Evolutionary conservation across 2,329 filamentous ascomycete genomes (phyloP).

Genomic region (Trichoderma semiorbis): DNA sequence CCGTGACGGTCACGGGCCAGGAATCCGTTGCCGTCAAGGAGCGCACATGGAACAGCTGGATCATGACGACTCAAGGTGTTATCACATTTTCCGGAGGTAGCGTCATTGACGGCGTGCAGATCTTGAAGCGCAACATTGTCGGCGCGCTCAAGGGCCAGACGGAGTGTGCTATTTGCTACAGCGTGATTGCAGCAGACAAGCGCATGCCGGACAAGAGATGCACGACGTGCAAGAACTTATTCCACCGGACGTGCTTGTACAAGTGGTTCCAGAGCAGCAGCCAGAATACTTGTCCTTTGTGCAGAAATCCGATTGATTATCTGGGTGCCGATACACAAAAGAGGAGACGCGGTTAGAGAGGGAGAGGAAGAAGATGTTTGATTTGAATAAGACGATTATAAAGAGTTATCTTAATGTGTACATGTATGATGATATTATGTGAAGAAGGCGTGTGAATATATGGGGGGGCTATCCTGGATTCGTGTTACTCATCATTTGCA

Average conservation of each 20-base stretch:
- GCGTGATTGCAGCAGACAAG: constrained; percentile 83
- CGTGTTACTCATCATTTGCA: neutral
- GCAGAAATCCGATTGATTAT: constrained; percentile 79
- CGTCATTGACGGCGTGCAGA: constrained; percentile 79
- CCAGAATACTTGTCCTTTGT: constrained; percentile 87
- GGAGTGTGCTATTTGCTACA: constrained; percentile 97
- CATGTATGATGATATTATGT: neutral
- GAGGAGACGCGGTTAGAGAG: constrained; percentile 31
- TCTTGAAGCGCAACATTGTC: constrained; percentile 83
- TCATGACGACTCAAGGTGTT: constrained; percentile 82
- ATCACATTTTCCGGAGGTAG: constrained; percentile 91
- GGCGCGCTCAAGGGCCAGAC: constrained; percentile 87
- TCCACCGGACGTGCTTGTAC: constrained; percentile 86
- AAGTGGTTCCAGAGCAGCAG: constrained; percentile 97
- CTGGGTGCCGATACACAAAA: constrained; percentile 40
- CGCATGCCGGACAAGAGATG: constrained; percentile 90
- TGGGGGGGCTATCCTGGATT: neutral
- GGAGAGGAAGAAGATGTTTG: neutral
- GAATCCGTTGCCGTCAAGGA: constrained; percentile 86
- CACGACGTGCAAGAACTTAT: constrained; percentile 87
- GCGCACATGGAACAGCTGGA: constrained; percentile 89
- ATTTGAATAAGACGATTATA: neutral
- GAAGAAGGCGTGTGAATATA: neutral
- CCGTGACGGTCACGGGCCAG: constrained; percentile 70
- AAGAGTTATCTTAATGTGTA: constrained; percentile 7